These are phyloP conservation scores for Mucor lusitanicus DNA, from an alignment of 371 early-diverging fungal species.

Conservation along the genomic window DNA sequence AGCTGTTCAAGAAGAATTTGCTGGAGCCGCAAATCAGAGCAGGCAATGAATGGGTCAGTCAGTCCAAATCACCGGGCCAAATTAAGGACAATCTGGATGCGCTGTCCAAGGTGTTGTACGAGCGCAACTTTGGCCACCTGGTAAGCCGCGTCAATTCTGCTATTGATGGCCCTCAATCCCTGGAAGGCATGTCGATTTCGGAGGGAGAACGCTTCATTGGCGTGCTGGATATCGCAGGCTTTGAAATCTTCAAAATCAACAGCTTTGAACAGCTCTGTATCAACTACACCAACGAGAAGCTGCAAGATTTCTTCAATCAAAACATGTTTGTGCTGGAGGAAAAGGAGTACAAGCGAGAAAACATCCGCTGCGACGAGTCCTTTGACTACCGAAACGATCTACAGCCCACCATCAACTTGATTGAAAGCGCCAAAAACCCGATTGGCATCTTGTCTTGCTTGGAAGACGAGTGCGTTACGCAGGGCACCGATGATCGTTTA, in stretches of 20 bases:
- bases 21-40: conserved; percentile 95
- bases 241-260: conserved; percentile 99
- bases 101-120: conserved; percentile 93
- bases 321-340: conserved; percentile 99
- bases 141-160: conserved; percentile 91
- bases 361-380: conserved; percentile 96
- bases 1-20: conserved; percentile 86
- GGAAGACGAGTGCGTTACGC: conserved; percentile 99
- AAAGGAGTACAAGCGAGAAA: conserved; percentile 97
- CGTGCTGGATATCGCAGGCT: conserved; percentile 99
- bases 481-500: conserved; percentile 96
- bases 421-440: conserved; percentile 86
- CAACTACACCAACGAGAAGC: conserved; percentile 99
- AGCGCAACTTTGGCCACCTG: conserved; percentile 95
- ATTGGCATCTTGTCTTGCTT: conserved; percentile 97
- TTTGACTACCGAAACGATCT: conserved; percentile 99
- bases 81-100: conserved; percentile 95
- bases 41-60: conserved; percentile 96
- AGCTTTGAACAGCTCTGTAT: conserved; percentile 99
- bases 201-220: conserved; percentile 81
- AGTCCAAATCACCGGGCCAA: conserved; percentile 88
- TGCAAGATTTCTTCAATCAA: conserved; percentile 99
- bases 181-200: conserved; percentile 16
- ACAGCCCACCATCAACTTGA: conserved; percentile 98
- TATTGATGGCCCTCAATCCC: conserved; percentile 71